Evolutionary conservation across 2,329 filamentous ascomycete species (phyloP).

Genomic region (Sporothrix pseudoabietina): DNA sequence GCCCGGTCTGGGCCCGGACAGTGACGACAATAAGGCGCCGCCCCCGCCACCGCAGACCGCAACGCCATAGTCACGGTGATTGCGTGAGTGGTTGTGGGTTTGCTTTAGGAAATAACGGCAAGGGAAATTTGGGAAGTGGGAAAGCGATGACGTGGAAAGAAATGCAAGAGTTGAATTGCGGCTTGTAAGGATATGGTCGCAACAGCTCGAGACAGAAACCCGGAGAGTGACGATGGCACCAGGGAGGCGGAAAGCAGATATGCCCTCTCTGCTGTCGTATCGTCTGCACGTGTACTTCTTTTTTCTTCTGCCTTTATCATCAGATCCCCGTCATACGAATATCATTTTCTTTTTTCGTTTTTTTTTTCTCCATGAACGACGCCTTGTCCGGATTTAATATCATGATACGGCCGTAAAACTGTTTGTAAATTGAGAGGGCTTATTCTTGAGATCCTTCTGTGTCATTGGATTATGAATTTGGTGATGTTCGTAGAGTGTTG

Average conservation of each 20-base stretch:
- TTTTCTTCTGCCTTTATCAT: constrained; percentile 2
- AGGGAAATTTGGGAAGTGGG: not conserved
- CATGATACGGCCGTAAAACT: not conserved
- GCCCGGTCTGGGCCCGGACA: constrained; percentile 16
- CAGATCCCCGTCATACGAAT: constrained; percentile 3
- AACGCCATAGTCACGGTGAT: constrained; percentile 22
- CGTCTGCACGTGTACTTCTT: not conserved
- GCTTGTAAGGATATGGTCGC: too few species aligned
- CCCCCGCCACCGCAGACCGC: constrained; percentile 33
- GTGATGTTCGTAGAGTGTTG: not conserved
- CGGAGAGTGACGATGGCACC: not conserved
- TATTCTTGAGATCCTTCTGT: not conserved
- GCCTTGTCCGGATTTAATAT: not conserved
- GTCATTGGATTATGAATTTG: not conserved
- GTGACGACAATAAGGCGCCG: constrained; percentile 32
- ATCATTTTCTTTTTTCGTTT: not conserved
- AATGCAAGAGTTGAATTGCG: not conserved
- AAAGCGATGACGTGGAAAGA: not conserved
- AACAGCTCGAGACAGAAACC: not conserved
- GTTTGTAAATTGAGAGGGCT: not conserved
- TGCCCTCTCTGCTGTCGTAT: not conserved
- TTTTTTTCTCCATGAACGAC: not conserved
- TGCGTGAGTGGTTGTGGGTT: not conserved
- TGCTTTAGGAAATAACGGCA: not conserved
- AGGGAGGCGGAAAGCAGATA: not conserved